Percentiles rank a stretch among this genome's conserved stretches.
Evolutionary conservation across 495 filamentous ascomycete genomes (phyloP).

Genomic region (Xylaria curta): DNA sequence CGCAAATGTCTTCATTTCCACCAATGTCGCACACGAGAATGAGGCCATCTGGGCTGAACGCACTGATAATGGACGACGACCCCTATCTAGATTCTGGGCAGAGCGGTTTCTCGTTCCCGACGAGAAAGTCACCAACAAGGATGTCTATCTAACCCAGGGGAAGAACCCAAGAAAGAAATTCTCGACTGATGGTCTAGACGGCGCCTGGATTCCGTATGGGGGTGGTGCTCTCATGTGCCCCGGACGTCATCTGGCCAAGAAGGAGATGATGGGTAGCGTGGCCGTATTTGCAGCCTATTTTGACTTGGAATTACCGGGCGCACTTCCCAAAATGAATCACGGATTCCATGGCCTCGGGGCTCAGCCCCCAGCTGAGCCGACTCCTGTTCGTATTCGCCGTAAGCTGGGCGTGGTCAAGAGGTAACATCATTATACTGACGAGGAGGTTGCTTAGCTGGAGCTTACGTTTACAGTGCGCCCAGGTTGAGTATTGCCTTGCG

Average conservation of each 20-base stretch:
- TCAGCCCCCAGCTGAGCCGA: conserved; percentile 1
- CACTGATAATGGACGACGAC: background rate
- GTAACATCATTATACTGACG: too few species aligned
- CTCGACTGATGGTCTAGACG: conserved; percentile 29
- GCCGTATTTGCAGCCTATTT: conserved; percentile 37
- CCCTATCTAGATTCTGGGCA: background rate
- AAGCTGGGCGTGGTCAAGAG: background rate
- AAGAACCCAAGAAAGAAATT: conserved; percentile 15
- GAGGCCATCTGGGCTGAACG: too few species aligned
- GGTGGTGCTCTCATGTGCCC: conserved; percentile 52
- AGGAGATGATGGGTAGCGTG: conserved; percentile 45
- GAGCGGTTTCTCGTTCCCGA: background rate
- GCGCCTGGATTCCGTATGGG: conserved; percentile 47
- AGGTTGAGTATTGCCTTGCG: too few species aligned
- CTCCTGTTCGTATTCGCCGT: background rate
- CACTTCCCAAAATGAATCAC: background rate
- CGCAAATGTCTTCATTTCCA: too few species aligned
- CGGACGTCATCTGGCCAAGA: conserved; percentile 51
- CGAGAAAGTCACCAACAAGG: background rate
- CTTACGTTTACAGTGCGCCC: too few species aligned
- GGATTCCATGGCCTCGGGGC: background rate
- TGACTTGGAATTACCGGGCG: conserved; percentile 34
- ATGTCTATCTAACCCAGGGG: background rate
- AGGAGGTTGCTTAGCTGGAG: too few species aligned
- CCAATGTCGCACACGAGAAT: too few species aligned